These are phyloP conservation scores for Maudiozyma saulgeensis DNA, from an alignment of 805 yeast genomes.

Conservation along the genomic window DNA sequence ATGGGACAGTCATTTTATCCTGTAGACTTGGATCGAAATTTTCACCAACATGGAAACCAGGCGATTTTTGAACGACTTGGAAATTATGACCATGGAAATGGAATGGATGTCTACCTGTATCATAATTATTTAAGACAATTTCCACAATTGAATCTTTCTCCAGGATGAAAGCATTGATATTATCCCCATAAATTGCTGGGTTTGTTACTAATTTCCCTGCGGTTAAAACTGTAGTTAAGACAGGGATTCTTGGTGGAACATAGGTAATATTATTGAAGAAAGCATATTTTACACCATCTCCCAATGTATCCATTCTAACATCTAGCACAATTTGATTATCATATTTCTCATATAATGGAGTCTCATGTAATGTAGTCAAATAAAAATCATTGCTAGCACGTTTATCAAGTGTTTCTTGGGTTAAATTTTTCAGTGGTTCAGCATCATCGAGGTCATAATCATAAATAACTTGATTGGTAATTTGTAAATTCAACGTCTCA, in stretches of 20 bases:
- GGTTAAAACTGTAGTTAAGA: conserved; percentile 52
- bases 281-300: conserved; percentile 69
- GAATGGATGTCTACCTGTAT: conserved; percentile 73
- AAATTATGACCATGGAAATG: conserved; percentile 69
- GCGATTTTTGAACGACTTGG: conserved; percentile 50
- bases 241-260: conserved; percentile 60
- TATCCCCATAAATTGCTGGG: conserved; percentile 61
- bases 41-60: conserved; percentile 40
- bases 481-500: conserved; percentile 41
- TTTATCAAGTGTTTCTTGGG: conserved; percentile 14
- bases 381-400: conserved; percentile 28
- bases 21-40: conserved; percentile 15
- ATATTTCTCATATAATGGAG: conserved; percentile 44
- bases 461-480: conserved; percentile 49
- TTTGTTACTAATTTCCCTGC: conserved; percentile 50
- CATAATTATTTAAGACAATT: conserved; percentile 67
- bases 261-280: conserved; percentile 62
- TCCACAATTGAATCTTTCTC: conserved; percentile 59
- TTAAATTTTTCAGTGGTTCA: conserved; percentile 16
- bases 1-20: conserved; percentile 39
- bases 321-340: conserved; percentile 53
- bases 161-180: conserved; percentile 54
- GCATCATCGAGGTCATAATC: conserved; percentile 20
- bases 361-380: conserved; percentile 34
- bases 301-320: conserved; percentile 57